These are phyloP conservation scores for Fraxinus baroniana DNA, from an alignment of 305 asterid genomes.

Conservation along the genomic window DNA sequence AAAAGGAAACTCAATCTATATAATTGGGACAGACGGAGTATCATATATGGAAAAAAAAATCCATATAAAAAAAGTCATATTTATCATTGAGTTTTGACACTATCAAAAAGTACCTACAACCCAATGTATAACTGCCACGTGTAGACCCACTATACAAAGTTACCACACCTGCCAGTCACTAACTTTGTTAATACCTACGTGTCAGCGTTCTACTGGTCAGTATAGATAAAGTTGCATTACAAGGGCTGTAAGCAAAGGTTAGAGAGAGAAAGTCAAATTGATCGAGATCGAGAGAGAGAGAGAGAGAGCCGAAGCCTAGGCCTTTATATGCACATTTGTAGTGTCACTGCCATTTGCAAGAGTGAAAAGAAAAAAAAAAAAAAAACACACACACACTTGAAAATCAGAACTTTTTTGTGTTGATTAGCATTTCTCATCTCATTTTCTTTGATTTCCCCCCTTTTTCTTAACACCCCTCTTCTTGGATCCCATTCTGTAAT, in stretches of 20 bases:
- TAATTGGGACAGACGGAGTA: too few species aligned
- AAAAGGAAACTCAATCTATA: too few species aligned
- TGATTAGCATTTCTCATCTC: slow-evolving; percentile 17
- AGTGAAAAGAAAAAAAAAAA: slow-evolving; percentile 44
- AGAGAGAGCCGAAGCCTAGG: slow-evolving; percentile 18
- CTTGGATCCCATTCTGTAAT: slow-evolving; percentile 80
- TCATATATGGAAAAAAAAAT: too few species aligned
- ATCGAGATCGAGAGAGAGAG: slow-evolving; percentile 15
- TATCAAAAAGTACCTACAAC: not conserved
- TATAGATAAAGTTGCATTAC: not conserved
- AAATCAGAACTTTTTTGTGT: slow-evolving; percentile 22
- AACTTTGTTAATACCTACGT: not conserved
- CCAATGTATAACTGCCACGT: slow-evolving; percentile 28
- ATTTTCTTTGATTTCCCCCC: slow-evolving; percentile 28
- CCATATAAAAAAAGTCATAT: too few species aligned
- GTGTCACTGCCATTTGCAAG: slow-evolving; percentile 18
- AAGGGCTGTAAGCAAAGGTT: not conserved
- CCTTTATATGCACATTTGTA: slow-evolving; percentile 43
- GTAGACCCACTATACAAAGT: not conserved
- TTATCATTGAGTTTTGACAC: too few species aligned
- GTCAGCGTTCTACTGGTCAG: slow-evolving; percentile 12
- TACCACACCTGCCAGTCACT: slow-evolving; percentile 28
- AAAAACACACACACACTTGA: too few species aligned
- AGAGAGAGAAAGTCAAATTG: slow-evolving; percentile 10
- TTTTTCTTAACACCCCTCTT: slow-evolving; percentile 60